These are phyloP conservation scores for Ensete ventricosum DNA, from an alignment of 176 grass and related monocot genomes.

Conservation along the genomic window DNA sequence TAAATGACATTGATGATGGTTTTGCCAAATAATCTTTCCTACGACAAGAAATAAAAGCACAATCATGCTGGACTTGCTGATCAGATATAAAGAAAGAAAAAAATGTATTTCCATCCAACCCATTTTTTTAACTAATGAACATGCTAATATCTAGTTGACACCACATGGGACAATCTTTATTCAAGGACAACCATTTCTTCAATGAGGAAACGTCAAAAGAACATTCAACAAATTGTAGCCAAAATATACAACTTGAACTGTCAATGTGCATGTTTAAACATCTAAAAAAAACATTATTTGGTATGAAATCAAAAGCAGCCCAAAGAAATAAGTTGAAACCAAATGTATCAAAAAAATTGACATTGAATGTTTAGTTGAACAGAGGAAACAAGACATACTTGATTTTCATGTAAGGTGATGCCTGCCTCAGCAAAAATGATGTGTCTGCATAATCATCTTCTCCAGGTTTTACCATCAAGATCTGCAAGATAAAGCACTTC, in stretches of 20 bases:
- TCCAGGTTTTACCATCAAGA: conserved; percentile 79
- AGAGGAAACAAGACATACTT: conserved; percentile 35
- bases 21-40: too few relatives aligned
- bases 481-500: conserved; percentile 30
- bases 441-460: conserved; percentile 82
- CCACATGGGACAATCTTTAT: too few relatives aligned
- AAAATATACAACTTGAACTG: not conserved
- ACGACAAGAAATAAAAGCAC: too few relatives aligned
- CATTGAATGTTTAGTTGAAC: not conserved
- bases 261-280: too few relatives aligned
- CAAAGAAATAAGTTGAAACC: not conserved
- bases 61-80: too few relatives aligned
- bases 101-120: too few relatives aligned
- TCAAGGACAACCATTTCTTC: too few relatives aligned
- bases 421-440: conserved; percentile 90
- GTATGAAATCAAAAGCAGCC: not conserved
- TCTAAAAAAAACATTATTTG: too few relatives aligned
- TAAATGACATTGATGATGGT: too few relatives aligned
- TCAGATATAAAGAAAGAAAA: too few relatives aligned
- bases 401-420: conserved; percentile 99
- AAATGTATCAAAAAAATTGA: not conserved
- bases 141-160: too few relatives aligned
- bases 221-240: not conserved
- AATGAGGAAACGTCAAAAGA: not conserved
- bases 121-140: too few relatives aligned